These are phyloP conservation scores for Leishmania gerbilli DNA, from an alignment of 208 protist species.

Conservation along the genomic window DNA sequence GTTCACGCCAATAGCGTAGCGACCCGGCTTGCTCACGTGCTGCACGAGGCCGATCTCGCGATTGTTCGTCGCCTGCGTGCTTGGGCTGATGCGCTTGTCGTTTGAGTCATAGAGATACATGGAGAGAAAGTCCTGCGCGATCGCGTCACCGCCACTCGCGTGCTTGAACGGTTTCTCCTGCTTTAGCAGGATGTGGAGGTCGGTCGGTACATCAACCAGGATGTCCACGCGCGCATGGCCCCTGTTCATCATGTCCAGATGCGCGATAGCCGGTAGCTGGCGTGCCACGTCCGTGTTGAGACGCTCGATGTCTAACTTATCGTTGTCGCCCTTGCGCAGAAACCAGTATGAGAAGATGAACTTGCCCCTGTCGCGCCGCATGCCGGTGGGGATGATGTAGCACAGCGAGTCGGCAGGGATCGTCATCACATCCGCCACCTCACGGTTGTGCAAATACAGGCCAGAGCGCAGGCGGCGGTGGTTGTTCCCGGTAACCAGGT, in stretches of 20 bases:
- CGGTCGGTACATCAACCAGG: slow-evolving; percentile 68
- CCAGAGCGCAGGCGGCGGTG: slow-evolving; percentile 71
- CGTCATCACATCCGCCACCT: slow-evolving; percentile 68
- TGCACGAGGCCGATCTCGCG: slow-evolving; percentile 75
- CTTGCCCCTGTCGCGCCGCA: slow-evolving; percentile 73
- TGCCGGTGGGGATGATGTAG: slow-evolving; percentile 76
- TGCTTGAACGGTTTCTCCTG: slow-evolving; percentile 76
- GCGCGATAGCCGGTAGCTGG: slow-evolving; percentile 65
- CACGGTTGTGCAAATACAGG: slow-evolving; percentile 63
- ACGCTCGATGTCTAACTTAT: slow-evolving; percentile 44
- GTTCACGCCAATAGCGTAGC: slow-evolving; percentile 70
- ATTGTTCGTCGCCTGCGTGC: slow-evolving; percentile 65
- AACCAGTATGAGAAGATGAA: slow-evolving; percentile 88
- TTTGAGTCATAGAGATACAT: slow-evolving; percentile 76
- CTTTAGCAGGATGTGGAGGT: slow-evolving; percentile 73
- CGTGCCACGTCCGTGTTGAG: slow-evolving; percentile 58
- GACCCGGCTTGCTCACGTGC: slow-evolving; percentile 53
- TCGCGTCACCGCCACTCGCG: slow-evolving; percentile 50
- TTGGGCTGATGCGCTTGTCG: slow-evolving; percentile 64
- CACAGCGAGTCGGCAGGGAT: slow-evolving; percentile 68
- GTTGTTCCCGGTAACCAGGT: slow-evolving; percentile 83
- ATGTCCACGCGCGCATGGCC: slow-evolving; percentile 78
- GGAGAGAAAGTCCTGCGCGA: slow-evolving; percentile 76
- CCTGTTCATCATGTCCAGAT: slow-evolving; percentile 56
- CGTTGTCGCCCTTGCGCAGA: slow-evolving; percentile 37